Base-by-base conservation (phyloP, 2,329 filamentous ascomycete genomes). In the Lachnellula arida region DNA sequence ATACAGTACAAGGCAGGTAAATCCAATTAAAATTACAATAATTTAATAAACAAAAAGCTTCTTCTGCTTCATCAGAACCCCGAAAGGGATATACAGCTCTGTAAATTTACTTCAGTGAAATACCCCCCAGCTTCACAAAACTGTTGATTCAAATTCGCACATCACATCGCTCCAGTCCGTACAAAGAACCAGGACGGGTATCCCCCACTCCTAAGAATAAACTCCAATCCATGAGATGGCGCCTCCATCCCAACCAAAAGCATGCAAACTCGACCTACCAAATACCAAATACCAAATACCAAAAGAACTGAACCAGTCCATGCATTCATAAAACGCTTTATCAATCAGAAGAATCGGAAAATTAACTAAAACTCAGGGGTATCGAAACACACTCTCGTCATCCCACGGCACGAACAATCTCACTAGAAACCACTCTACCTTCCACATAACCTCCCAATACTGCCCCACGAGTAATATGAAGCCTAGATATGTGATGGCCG, bases 361-460 rank as follows among this genome's bases (percentile, higher is more conserved):
- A 37, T 47, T 34, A 22, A 22, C 34, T 9, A 51, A 32, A 46
- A 32, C 28, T 32, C 9, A 32, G 28, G 28, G 28, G 28, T 32
- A 32, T 32, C 4, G 3, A 42, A 25, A 57, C 39, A 49, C 54
- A 37, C 57, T 44, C 28, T 63, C 63, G 17, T 64, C 59, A 54
- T 68, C 61, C 63, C 60, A 66, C 46, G 65, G 65, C 37, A 66
- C 34, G 32, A 67, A 61, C 28, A 54, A 8, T 46, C 46, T 51
- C 35, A 56, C 37, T 14, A 65, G 28, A 35, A 65, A 62, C 35
- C 56, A 64, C 5, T 53, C 17, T 53, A 62, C 23, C 46, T 51
- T 51, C 60, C 61, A 62, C 34, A 58, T 46, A 8, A 57, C 22
- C 12, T 28, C 49, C 46, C 61, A 61, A 55, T 65, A 67, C 43